Evolutionary conservation across 371 early-diverging fungal species (phyloP), one percentile per base, ranked within the genome.

Genomic region (Rhizopus sp.): DNA sequence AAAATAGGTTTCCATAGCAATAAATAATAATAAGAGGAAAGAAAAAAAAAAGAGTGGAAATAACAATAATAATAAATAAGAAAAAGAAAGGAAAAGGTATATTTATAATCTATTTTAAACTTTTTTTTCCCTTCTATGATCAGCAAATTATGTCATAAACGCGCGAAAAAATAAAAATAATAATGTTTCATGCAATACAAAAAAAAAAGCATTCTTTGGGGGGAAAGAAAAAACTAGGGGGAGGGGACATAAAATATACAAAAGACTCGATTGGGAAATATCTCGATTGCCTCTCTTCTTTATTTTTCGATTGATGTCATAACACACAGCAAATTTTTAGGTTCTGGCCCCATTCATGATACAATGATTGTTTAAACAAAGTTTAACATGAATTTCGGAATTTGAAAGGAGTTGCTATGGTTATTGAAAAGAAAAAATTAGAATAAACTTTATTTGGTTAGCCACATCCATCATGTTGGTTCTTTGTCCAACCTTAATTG

Each of bases 1-100:
- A 66, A 73, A 60, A 45, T 68, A 80, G 7, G 80, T 71, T 57
- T 80, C 80, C 77, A 80, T 75, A 23, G 23, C 23, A 30, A 38
- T 31, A 34, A 50, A 8, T 46, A 33, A 49, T 13, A 31, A 45
- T 38, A 13, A 38, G 42, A 55, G 33, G 35, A 7, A 33, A 16
- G 49, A 49, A 39, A 58, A n/a, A n/a, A n/a, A n/a, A n/a, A 41
- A 49, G 31, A 6, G 23, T 9, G 4, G 12, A 29, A 8, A 37
- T 33, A 48, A 13, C n/a, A 10, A 16, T 29, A 29, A 46, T 35
- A 34, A n/a, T n/a, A n/a, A n/a, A 49, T 45, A 45, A 55, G 41
- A 30, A 37, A 37, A 45, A 15, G 44, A 42, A 57, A 57, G 42
- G 49, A 48, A 53, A 55, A 53, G 33, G 33, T 61, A 31, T 54